These are phyloP conservation scores for Globisporangium perplexum DNA, from an alignment of 352 stramenopile genomes.

Conservation along the genomic window DNA sequence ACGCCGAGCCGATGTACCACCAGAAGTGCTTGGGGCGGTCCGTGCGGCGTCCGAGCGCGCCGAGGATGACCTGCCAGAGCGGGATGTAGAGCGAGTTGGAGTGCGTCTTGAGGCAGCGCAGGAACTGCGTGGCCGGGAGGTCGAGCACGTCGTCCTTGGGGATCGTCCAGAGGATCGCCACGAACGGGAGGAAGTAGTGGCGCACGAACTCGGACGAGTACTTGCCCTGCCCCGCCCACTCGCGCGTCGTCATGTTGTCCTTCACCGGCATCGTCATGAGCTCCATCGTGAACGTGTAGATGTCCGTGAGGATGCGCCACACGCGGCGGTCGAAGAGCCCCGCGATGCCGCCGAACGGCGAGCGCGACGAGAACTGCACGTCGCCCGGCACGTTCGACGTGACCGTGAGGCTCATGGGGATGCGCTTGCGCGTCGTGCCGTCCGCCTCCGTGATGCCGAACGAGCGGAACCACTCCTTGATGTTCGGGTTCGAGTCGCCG, in stretches of 20 bases:
- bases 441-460: conserved; percentile 81
- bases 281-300: conserved; percentile 85
- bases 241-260: conserved; percentile 61
- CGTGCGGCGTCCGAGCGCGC: conserved; percentile 60
- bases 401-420: conserved; percentile 85
- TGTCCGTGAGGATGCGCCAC: conserved; percentile 83
- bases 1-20: conserved; percentile 82
- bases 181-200: conserved; percentile 86
- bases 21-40: conserved; percentile 81
- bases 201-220: conserved; percentile 86
- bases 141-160: conserved; percentile 82
- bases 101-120: conserved; percentile 85
- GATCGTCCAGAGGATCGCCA: conserved; percentile 83
- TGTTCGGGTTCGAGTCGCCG: conserved; percentile 87
- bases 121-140: conserved; percentile 77
- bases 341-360: conserved; percentile 57
- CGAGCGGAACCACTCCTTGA: conserved; percentile 87
- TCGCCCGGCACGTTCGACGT: conserved; percentile 75
- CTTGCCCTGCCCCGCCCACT: conserved; percentile 57
- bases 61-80: conserved; percentile 79
- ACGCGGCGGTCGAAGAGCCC: conserved; percentile 74
- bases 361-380: conserved; percentile 82
- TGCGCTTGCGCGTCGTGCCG: conserved; percentile 81
- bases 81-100: conserved; percentile 86
- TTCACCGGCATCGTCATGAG: conserved; percentile 83